These are phyloP conservation scores for Lasiodiplodia sp. DNA, from an alignment of 2,329 filamentous ascomycete species.

Conservation along the genomic window DNA sequence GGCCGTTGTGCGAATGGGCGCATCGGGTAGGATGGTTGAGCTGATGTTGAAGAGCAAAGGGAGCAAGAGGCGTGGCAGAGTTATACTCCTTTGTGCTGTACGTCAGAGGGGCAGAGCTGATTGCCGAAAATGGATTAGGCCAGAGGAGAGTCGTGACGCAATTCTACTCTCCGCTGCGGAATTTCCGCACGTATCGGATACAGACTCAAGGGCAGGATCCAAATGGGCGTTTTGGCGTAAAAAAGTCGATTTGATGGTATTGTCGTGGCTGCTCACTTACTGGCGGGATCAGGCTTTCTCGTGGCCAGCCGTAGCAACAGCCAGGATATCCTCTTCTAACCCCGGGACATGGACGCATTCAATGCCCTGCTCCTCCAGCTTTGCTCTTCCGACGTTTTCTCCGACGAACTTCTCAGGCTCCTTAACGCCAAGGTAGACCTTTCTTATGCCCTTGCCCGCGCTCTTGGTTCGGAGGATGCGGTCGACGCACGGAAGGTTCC, in stretches of 20 bases:
- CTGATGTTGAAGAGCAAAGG: background rate
- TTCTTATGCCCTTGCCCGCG: constrained; percentile 68
- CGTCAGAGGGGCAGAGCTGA: constrained; percentile 20
- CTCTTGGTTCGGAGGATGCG: constrained; percentile 68
- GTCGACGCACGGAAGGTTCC: constrained; percentile 79
- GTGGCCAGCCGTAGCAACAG: constrained; percentile 86
- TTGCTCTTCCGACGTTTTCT: constrained; percentile 76
- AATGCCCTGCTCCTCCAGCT: constrained; percentile 76
- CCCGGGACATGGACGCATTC: constrained; percentile 75
- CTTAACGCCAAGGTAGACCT: constrained; percentile 85
- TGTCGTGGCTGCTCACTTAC: constrained; percentile 7
- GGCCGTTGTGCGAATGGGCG: background rate
- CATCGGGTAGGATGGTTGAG: background rate
- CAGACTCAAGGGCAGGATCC: background rate
- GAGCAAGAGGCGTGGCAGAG: background rate
- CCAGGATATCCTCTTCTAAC: constrained; percentile 80
- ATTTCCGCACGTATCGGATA: background rate
- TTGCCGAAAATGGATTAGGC: constrained; percentile 21
- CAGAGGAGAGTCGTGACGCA: constrained; percentile 27
- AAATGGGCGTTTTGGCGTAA: background rate
- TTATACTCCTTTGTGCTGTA: constrained; percentile 7
- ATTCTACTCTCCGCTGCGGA: background rate
- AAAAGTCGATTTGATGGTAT: background rate
- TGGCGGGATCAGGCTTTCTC: constrained; percentile 37
- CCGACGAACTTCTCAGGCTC: constrained; percentile 92